Conservation (phyloP, 2,329 filamentous ascomycete genomes). For the Penicillium sp. region DNA sequence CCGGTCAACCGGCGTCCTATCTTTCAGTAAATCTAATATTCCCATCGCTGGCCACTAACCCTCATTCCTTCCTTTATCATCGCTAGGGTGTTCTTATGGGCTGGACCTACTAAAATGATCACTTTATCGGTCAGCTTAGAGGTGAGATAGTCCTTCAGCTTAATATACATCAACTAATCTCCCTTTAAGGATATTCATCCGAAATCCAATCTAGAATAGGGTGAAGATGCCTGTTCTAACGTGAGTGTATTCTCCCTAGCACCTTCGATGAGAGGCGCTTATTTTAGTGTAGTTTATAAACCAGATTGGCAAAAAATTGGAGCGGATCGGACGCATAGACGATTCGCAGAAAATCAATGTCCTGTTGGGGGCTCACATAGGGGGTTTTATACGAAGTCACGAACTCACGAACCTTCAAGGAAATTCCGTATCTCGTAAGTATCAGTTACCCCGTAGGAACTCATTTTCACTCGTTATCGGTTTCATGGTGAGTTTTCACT, state of each 20-base stretch:
- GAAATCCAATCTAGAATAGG: not conserved
- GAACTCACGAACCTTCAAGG: not conserved
- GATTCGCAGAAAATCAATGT: not conserved
- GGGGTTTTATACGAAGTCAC: not conserved
- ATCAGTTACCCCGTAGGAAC: not conserved
- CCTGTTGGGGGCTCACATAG: not conserved
- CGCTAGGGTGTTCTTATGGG: not conserved
- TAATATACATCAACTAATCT: not conserved
- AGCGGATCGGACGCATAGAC: not conserved
- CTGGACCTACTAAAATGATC: not conserved
- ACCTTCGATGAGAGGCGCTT: not conserved
- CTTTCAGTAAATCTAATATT: not conserved
- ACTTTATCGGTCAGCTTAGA: not conserved
- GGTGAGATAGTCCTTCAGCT: not conserved
- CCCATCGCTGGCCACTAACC: not conserved
- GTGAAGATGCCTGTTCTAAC: not conserved
- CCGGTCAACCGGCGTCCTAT: not conserved
- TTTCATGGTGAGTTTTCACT: not conserved
- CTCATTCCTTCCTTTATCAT: slow-evolving; percentile 2
- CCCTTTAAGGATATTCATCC: not conserved
- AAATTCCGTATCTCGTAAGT: not conserved
- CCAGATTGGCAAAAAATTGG: not conserved
- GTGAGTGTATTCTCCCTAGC: not conserved
- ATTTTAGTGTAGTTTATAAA: not conserved
- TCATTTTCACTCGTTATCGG: not conserved